Conservation (phyloP, 305 asterid species). For the Fraxinus ornus region DNA sequence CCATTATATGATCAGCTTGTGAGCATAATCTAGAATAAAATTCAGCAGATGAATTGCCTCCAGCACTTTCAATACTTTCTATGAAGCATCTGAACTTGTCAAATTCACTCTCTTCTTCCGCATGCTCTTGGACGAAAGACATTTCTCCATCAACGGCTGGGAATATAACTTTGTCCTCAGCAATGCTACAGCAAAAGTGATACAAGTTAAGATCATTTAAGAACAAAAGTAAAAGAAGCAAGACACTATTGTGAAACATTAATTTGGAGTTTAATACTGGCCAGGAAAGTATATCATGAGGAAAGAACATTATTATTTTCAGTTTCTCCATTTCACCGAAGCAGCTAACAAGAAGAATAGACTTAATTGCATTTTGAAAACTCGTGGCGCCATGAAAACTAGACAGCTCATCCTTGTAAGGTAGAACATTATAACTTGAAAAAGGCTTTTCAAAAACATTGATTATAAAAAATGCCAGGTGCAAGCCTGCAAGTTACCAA, state of each 20-base stretch:
- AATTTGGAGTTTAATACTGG: neutral
- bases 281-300: neutral
- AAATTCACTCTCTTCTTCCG: constrained; percentile 93
- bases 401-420: neutral
- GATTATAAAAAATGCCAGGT: constrained; percentile 4
- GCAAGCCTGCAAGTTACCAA: neutral
- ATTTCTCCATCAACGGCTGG: constrained; percentile 91
- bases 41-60: constrained; percentile 85
- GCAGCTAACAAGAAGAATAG: neutral
- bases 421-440: neutral
- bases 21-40: constrained; percentile 82
- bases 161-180: constrained; percentile 96
- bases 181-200: constrained; percentile 70
- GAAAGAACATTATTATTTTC: neutral
- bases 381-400: neutral
- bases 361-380: neutral
- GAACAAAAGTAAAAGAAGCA: constrained; percentile 14
- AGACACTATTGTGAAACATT: neutral
- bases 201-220: constrained; percentile 17
- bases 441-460: neutral
- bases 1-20: constrained; percentile 93
- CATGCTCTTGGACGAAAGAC: constrained; percentile 93
- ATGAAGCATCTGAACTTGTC: constrained; percentile 85
- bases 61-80: constrained; percentile 84
- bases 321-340: neutral